Conservation (phyloP, 2,329 filamentous ascomycete species). For the Tympanopsis confertula region DNA sequence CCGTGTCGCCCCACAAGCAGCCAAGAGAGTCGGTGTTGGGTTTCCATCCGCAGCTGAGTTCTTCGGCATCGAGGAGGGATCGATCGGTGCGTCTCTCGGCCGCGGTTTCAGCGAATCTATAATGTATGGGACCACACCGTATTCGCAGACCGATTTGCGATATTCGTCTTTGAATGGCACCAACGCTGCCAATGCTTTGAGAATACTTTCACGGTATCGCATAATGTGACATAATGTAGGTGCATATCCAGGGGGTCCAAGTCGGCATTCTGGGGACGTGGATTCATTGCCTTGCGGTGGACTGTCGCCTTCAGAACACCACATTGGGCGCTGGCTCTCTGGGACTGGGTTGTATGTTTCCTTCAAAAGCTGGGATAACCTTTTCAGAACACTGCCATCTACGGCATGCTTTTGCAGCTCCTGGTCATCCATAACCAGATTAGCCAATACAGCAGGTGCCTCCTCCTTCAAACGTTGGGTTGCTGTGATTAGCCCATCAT, state of each 20-base stretch:
- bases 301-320: constrained; percentile 17
- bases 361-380: constrained; percentile 34
- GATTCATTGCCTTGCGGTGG: constrained; percentile 18
- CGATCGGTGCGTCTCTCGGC: neutral
- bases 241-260: constrained; percentile 51
- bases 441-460: constrained; percentile 65
- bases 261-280: constrained; percentile 24
- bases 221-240: constrained; percentile 56
- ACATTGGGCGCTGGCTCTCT: constrained; percentile 10
- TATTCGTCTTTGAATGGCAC: constrained; percentile 74
- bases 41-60: constrained; percentile 35
- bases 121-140: constrained; percentile 70
- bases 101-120: constrained; percentile 59
- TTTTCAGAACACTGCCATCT: constrained; percentile 42
- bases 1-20: constrained; percentile 71
- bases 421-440: constrained; percentile 67
- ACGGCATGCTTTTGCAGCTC: constrained; percentile 72
- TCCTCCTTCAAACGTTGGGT: constrained; percentile 51
- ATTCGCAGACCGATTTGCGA: constrained; percentile 69
- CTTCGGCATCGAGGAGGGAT: constrained; percentile 39
- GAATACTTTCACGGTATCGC: constrained; percentile 61
- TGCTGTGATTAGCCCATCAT: constrained; percentile 21
- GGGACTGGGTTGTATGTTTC: constrained; percentile 28
- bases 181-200: constrained; percentile 73
- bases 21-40: constrained; percentile 65